Percentiles rank a stretch among this genome's conserved stretches.
These are phyloP conservation scores for Amanita molliuscula DNA, from an alignment of 768 basidiomycete genomes.

Conservation along the genomic window DNA sequence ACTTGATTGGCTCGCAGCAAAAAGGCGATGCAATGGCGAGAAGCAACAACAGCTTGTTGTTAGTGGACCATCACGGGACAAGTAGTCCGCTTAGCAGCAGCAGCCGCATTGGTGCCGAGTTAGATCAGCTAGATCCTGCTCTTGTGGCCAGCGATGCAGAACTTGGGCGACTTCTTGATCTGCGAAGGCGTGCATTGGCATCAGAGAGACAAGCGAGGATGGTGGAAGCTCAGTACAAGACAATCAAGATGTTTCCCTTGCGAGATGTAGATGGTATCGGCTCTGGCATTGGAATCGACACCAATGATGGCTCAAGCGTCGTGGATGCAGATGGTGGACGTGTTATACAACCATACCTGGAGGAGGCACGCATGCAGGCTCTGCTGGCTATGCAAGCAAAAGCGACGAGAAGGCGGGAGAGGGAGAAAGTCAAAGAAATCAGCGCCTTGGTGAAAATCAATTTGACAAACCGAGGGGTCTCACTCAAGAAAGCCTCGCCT, in stretches of 20 bases:
- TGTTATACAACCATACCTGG: neutral
- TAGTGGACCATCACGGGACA: neutral
- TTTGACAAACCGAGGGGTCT: slow-evolving; percentile 1
- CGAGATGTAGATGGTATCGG: neutral
- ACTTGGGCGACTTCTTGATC: slow-evolving; percentile 1
- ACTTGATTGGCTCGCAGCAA: neutral
- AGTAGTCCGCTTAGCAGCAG: neutral
- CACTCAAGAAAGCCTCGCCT: neutral
- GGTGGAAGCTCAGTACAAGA: slow-evolving; percentile 6
- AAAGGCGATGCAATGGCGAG: neutral
- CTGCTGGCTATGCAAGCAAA: slow-evolving; percentile 6
- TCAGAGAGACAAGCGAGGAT: slow-evolving; percentile 4
- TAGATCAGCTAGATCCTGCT: slow-evolving; percentile 2
- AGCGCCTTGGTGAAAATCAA: slow-evolving; percentile 4
- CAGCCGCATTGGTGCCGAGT: neutral
- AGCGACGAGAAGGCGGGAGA: slow-evolving; percentile 1
- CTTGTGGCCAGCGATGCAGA: slow-evolving; percentile 3
- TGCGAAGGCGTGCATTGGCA: slow-evolving; percentile 2
- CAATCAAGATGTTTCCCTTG: neutral
- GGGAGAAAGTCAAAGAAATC: slow-evolving; percentile 2
- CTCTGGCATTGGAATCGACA: neutral
- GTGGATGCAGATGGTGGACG: neutral
- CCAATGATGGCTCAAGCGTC: neutral
- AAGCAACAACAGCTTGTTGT: neutral
- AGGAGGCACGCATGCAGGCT: slow-evolving; percentile 5